Conservation (phyloP, 2,329 filamentous ascomycete species). For the Fusarium pseudoanthophilum region DNA sequence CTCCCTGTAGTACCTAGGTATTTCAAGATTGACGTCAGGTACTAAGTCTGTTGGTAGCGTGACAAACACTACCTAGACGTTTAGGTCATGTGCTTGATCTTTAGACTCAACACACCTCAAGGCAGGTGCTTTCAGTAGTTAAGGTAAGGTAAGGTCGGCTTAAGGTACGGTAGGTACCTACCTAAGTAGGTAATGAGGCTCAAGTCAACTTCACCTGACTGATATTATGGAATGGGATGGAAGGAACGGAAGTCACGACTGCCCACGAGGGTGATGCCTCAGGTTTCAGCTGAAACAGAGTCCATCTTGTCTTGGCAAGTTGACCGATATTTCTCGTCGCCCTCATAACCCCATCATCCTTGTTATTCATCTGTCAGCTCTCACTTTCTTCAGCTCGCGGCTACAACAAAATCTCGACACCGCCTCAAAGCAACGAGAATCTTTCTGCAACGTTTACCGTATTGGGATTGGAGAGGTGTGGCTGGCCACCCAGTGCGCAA, state of each 20-base stretch:
- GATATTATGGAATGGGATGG: not conserved
- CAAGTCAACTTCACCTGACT: not conserved
- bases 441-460: constrained; percentile 38
- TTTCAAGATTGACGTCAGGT: not conserved
- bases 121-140: not conserved
- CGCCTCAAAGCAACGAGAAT: constrained; percentile 17
- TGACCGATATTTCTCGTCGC: constrained; percentile 18
- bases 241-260: constrained; percentile 9
- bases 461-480: constrained; percentile 33
- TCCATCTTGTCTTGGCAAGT: constrained; percentile 8
- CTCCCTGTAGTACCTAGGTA: not conserved
- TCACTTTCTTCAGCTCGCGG: constrained; percentile 27
- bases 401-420: constrained; percentile 14
- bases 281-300: constrained; percentile 15
- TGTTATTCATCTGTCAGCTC: constrained; percentile 20
- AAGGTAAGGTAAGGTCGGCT: no score
- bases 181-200: constrained; percentile 2
- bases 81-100: constrained; percentile 24
- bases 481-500: constrained; percentile 25
- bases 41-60: constrained; percentile 15
- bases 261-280: constrained; percentile 11
- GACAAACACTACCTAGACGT: constrained; percentile 33
- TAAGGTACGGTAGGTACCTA: no score
- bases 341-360: constrained; percentile 18
- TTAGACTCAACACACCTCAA: not conserved